Evolutionary conservation across 202 grass and related monocot species (phyloP), one percentile per base, ranked within the genome.

Genomic region (Setaria viridis): DNA sequence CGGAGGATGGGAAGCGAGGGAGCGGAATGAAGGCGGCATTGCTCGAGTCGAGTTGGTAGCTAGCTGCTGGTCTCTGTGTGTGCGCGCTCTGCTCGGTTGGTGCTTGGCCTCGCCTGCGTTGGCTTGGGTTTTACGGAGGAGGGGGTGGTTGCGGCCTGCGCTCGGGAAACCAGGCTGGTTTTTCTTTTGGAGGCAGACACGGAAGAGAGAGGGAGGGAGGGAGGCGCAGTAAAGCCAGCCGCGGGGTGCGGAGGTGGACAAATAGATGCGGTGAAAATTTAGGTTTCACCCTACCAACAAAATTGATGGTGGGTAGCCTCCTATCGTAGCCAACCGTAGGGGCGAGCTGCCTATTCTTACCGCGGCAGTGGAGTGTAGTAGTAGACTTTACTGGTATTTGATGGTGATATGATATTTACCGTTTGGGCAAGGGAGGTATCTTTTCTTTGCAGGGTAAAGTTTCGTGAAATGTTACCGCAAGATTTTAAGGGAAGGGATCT

Each of bases 141-240:
- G 34, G 34, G 84, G 30, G 29, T 51, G 45, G 85, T 59, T 68
- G 74, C 78, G 73, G 73, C 77, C 72, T 76, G 89, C 76, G 91
- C 82, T 86, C 77, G 85, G 91, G 89, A 94, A 88, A 94, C 87
- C 89, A 79, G 91, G 11, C 70, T 87, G 90, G 89, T 93, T 93
- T 97, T 93, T 78, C 82, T 93, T 91, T 92, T 83, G 79, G 87
- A 66, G 85, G 89, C 89, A 91, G 80, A 84, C 88, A 47, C 77
- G 63, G 1, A 54, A 14, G 91, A 63, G 78, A 74, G 72, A 69
- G 81, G 72, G 62, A 4, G 77, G 5, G 53, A 13, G 9, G 3
- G 25, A 25, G 25, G 5, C n/a, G 20, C 19, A 63, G 45, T 25
- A 73, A 37, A 85, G 25, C 77, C 32, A 83, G 5, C 13, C 13